phyloP scores from a whole-genome alignment of 345 rosid species.

The Aquilaria malaccensis region DNA sequence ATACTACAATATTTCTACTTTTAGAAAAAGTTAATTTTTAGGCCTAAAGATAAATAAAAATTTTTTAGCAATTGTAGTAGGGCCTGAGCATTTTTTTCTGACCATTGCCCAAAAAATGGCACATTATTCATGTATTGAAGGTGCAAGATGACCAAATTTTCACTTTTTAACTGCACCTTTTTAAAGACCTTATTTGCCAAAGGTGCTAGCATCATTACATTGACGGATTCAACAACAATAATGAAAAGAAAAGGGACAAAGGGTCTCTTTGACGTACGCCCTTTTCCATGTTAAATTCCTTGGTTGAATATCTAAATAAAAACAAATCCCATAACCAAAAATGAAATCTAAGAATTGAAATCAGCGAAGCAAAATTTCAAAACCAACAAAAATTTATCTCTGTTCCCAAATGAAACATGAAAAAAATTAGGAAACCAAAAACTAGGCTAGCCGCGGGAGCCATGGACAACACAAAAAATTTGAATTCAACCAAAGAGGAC shows the following conservation, averaged over 20 bases:
- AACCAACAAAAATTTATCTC: too few species aligned
- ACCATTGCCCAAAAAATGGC: background rate
- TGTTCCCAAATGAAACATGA: too few species aligned
- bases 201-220: background rate
- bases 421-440: too few species aligned
- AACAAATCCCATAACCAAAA: too few species aligned
- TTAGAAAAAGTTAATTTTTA: too few species aligned
- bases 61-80: background rate
- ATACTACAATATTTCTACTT: background rate
- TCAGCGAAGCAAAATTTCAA: too few species aligned
- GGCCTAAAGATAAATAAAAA: background rate
- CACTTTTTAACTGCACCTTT: background rate
- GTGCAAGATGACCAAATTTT: background rate
- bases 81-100: too few species aligned
- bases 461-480: too few species aligned
- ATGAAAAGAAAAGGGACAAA: background rate
- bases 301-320: background rate
- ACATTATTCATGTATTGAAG: background rate
- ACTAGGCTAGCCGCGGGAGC: too few species aligned
- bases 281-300: background rate
- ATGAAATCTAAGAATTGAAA: too few species aligned
- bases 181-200: too few species aligned
- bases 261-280: background rate
- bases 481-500: too few species aligned
- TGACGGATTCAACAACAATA: background rate